These are phyloP conservation scores for Yamagishiella unicocca DNA, from an alignment of 139 green algal genomes.

Conservation along the genomic window DNA sequence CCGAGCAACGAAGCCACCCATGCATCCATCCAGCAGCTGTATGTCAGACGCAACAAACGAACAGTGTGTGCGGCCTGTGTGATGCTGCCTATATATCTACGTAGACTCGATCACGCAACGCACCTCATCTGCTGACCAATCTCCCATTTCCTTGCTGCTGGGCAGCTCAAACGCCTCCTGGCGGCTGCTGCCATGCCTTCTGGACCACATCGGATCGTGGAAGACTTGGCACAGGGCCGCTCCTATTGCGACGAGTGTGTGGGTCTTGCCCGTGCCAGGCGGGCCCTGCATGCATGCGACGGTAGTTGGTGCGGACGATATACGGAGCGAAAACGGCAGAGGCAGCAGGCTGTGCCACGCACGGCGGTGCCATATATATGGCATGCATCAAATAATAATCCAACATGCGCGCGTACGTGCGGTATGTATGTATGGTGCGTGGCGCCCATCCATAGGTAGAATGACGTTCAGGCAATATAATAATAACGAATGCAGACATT, in stretches of 20 bases:
- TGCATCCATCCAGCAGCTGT: not conserved
- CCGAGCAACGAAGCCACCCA: not conserved
- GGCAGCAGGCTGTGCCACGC: not conserved
- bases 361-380: not conserved
- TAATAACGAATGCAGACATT: no score
- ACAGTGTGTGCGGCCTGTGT: not conserved
- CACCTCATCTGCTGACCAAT: not conserved
- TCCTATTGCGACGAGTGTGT: not conserved
- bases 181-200: not conserved
- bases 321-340: not conserved
- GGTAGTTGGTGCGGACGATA: not conserved
- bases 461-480: no score
- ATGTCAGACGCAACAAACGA: not conserved
- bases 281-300: not conserved
- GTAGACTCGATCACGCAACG: not conserved
- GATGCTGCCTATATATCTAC: not conserved
- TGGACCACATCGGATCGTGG: not conserved
- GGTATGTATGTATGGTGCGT: no score
- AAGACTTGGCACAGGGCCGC: constrained; percentile 11
- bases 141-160: not conserved
- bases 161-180: not conserved
- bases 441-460: no score
- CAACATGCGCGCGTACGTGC: not conserved
- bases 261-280: not conserved
- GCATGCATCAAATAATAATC: not conserved